These are phyloP conservation scores for Phragmites australis DNA, from an alignment of 176 grass and related monocot genomes.

Conservation along the genomic window DNA sequence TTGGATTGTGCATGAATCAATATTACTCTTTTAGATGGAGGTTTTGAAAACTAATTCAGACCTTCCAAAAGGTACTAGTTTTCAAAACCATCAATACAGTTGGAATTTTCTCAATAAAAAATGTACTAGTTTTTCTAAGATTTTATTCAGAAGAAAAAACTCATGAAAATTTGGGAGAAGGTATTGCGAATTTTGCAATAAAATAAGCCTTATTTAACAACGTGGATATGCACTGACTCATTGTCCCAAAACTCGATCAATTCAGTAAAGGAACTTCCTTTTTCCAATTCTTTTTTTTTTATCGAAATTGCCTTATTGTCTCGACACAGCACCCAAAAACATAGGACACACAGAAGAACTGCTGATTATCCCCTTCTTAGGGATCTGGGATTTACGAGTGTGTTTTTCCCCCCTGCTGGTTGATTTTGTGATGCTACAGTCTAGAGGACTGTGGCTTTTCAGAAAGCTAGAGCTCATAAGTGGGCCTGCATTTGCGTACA, in stretches of 20 bases:
- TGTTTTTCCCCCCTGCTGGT: not conserved
- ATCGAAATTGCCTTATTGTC: not conserved
- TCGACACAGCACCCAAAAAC: not conserved
- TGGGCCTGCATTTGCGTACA: slow-evolving; percentile 34
- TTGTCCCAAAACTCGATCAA: no score
- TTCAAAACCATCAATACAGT: no score
- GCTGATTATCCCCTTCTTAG: slow-evolving; percentile 7
- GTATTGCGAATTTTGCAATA: not conserved
- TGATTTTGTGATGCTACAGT: slow-evolving; percentile 13
- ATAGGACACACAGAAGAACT: slow-evolving; percentile 18
- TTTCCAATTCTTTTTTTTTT: not conserved
- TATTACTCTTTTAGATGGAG: no score
- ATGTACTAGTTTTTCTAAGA: not conserved
- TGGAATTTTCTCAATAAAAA: no score
- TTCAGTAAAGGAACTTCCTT: not conserved
- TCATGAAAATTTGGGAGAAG: not conserved
- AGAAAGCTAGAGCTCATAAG: slow-evolving; percentile 24
- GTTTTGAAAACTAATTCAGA: no score
- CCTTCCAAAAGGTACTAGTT: no score
- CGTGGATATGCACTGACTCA: no score
- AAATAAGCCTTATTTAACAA: slow-evolving; percentile 13
- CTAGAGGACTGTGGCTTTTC: slow-evolving; percentile 1
- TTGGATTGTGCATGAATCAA: not conserved
- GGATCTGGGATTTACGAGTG: slow-evolving; percentile 24
- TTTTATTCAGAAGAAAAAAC: not conserved